A percentile compares a stretch with the other conserved stretches of the same genome.
phyloP scores from a whole-genome alignment of 2,329 filamentous ascomycete species.

The Hymenotorrendiella dingleyae region DNA sequence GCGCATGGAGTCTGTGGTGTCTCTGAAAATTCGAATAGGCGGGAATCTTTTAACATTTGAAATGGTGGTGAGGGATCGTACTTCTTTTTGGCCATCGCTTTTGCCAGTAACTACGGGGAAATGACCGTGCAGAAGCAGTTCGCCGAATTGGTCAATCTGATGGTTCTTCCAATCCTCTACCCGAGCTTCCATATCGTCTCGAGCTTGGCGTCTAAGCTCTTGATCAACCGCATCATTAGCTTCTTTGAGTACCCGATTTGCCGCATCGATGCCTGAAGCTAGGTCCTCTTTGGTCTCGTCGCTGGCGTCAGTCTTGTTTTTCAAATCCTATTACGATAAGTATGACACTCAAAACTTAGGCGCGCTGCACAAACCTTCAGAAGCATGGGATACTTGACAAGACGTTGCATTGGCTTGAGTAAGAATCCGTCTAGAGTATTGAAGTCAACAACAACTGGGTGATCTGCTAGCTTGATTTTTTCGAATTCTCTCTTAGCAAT shows the following conservation, averaged over 20 bases:
- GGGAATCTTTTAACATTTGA: conserved; percentile 13
- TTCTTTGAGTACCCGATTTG: conserved; percentile 73
- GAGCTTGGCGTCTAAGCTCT: conserved; percentile 75
- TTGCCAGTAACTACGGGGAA: conserved; percentile 88
- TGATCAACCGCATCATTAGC: conserved; percentile 90
- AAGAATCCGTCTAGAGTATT: conserved; percentile 88
- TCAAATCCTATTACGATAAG: conserved; percentile 57
- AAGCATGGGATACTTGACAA: conserved; percentile 90
- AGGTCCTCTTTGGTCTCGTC: conserved; percentile 68
- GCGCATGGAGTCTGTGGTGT: conserved; percentile 11
- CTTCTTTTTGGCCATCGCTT: conserved; percentile 84
- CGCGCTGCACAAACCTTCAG: conserved; percentile 62
- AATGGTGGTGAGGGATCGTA: conserved; percentile 18
- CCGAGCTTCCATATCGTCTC: conserved; percentile 71
- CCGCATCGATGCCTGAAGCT: conserved; percentile 68
- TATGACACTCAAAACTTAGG: no score
- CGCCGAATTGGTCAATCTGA: conserved; percentile 83
- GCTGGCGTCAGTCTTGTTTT: conserved; percentile 74
- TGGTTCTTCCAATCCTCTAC: conserved; percentile 98
- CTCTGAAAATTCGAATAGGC: conserved; percentile 6
- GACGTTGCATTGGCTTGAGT: conserved; percentile 90
- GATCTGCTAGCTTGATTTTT: conserved; percentile 72
- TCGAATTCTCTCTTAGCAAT: conserved; percentile 82
- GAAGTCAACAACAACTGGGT: conserved; percentile 76
- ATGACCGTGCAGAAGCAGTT: conserved; percentile 79